Conservation (phyloP, 169 alveolate species). For the Cryptosporidium sp. region DNA sequence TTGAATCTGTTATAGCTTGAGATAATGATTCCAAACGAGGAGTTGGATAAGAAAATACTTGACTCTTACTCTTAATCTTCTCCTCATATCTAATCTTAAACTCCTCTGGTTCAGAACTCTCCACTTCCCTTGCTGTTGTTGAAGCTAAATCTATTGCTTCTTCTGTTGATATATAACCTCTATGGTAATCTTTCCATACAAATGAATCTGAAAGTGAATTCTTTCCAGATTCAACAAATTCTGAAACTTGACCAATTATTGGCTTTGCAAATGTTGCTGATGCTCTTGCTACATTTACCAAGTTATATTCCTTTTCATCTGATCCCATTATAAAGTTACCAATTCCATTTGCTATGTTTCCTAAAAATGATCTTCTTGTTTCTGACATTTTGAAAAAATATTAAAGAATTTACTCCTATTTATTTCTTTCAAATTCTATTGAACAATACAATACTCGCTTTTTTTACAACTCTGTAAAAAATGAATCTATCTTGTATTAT, state of each 20-base stretch:
- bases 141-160: slow-evolving; percentile 74
- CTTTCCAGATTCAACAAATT: slow-evolving; percentile 41
- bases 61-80: slow-evolving; percentile 45
- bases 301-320: slow-evolving; percentile 27
- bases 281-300: slow-evolving; percentile 38
- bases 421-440: neutral
- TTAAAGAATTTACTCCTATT: neutral
- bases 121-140: slow-evolving; percentile 56
- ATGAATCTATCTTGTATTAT: neutral
- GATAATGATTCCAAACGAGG: slow-evolving; percentile 41
- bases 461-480: neutral
- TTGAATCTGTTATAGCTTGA: slow-evolving; percentile 10
- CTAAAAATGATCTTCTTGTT: slow-evolving; percentile 18
- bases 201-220: slow-evolving; percentile 51
- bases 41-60: slow-evolving; percentile 49
- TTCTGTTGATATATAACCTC: slow-evolving; percentile 54
- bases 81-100: slow-evolving; percentile 54
- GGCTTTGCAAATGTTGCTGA: slow-evolving; percentile 58
- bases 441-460: neutral
- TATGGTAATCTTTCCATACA: slow-evolving; percentile 49
- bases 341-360: slow-evolving; percentile 32
- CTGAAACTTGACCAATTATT: slow-evolving; percentile 28
- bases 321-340: slow-evolving; percentile 44
- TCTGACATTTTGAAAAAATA: slow-evolving; percentile 53
- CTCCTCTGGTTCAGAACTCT: slow-evolving; percentile 48